These are phyloP conservation scores for Cavenderia fasciculata DNA, from an alignment of 78 protist genomes.

Conservation along the genomic window DNA sequence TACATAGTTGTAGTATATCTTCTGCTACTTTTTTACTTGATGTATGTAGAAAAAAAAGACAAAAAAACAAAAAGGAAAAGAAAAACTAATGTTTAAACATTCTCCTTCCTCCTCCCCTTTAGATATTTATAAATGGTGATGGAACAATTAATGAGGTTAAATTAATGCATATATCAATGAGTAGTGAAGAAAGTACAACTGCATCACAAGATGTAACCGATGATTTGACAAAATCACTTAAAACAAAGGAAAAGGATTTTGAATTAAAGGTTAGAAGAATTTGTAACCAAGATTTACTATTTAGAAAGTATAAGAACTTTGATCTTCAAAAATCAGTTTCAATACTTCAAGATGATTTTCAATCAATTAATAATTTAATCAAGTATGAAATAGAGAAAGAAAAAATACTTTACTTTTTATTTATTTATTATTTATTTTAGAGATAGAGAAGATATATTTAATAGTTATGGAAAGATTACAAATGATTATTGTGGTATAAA, in stretches of 20 bases:
- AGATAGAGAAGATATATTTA: background rate
- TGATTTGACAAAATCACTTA: slow-evolving; percentile 9
- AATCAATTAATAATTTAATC: no score
- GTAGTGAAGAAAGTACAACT: background rate
- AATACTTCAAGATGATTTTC: slow-evolving; percentile 36
- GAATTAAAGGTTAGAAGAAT: background rate
- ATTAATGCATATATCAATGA: slow-evolving; percentile 33
- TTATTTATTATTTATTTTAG: no score
- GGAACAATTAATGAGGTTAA: slow-evolving; percentile 53
- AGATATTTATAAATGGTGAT: slow-evolving; percentile 43
- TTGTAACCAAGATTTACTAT: slow-evolving; percentile 45
- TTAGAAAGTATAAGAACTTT: slow-evolving; percentile 26
- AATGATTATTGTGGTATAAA: slow-evolving; percentile 50
- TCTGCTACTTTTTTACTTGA: slow-evolving; percentile 56
- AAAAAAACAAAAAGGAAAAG: no score
- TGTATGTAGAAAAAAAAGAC: slow-evolving; percentile 3
- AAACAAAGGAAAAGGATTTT: slow-evolving; percentile 32
- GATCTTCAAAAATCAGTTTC: slow-evolving; percentile 47
- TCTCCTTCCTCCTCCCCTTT: no score
- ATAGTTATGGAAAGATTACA: slow-evolving; percentile 42
- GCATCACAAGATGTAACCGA: background rate
- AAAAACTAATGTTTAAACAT: no score
- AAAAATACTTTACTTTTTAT: no score
- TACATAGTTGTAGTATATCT: slow-evolving; percentile 53
- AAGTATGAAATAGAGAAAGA: no score